Conservation (phyloP, 192 early-diverging fungal genomes). For the Rhizophagus clarus region DNA sequence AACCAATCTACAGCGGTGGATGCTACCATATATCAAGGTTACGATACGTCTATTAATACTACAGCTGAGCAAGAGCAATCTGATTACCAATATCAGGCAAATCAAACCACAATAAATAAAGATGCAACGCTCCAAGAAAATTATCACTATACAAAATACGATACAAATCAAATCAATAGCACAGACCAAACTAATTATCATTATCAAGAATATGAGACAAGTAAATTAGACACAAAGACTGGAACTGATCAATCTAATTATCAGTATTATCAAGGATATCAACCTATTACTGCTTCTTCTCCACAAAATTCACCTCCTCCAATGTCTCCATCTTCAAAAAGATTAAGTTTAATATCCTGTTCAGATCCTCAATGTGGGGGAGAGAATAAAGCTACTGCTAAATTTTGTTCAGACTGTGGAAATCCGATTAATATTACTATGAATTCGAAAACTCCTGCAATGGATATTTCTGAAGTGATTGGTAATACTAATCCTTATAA, state of each 20-base stretch:
- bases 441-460: slow-evolving; percentile 44
- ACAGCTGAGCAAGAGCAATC: background rate
- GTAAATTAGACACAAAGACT: background rate
- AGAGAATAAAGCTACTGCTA: slow-evolving; percentile 55
- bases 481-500: background rate
- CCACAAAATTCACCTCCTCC: background rate
- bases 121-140: background rate
- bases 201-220: background rate
- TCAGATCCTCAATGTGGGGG: slow-evolving; percentile 52
- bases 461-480: background rate
- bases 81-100: background rate
- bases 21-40: background rate
- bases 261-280: background rate
- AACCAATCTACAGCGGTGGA: background rate
- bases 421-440: slow-evolving; percentile 45
- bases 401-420: slow-evolving; percentile 65
- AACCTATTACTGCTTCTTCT: background rate
- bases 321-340: background rate
- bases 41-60: background rate
- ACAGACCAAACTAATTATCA: background rate
- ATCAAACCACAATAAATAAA: background rate
- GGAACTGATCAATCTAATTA: background rate
- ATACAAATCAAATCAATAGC: background rate
- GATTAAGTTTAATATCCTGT: slow-evolving; percentile 36
- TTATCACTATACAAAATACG: background rate